Percentiles rank a stretch among this genome's conserved stretches.
phyloP scores from a whole-genome alignment of 805 yeast species.

The Saturnispora halmiae region DNA sequence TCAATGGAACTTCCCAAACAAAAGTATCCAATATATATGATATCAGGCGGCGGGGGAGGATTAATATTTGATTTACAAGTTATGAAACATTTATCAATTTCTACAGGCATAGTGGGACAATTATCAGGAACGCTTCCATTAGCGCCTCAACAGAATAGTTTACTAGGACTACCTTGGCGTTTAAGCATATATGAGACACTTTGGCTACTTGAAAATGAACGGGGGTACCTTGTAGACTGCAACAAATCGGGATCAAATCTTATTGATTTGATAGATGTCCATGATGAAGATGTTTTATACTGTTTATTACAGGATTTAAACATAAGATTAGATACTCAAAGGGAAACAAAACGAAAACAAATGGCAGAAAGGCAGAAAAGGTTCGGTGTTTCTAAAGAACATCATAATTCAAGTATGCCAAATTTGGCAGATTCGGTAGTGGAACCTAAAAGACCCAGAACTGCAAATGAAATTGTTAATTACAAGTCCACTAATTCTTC shows the following conservation, averaged over 20 bases:
- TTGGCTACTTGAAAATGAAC: slow-evolving; percentile 41
- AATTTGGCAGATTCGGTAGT: slow-evolving; percentile 11
- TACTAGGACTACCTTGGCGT: slow-evolving; percentile 74
- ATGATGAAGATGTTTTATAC: slow-evolving; percentile 4
- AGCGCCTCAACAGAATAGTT: slow-evolving; percentile 91
- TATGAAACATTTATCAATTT: slow-evolving; percentile 44
- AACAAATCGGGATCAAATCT: slow-evolving; percentile 1
- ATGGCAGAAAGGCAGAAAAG: slow-evolving; percentile 13
- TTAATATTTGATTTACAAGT: slow-evolving; percentile 51
- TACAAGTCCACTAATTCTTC: background rate
- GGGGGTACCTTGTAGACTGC: slow-evolving; percentile 14
- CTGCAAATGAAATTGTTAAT: background rate
- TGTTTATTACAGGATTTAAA: slow-evolving; percentile 10
- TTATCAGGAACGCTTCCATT: slow-evolving; percentile 75
- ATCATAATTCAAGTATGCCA: slow-evolving; percentile 14
- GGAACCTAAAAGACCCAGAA: slow-evolving; percentile 6
- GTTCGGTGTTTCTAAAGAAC: slow-evolving; percentile 8
- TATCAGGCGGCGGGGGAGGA: slow-evolving; percentile 8
- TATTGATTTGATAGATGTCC: background rate
- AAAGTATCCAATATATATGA: background rate
- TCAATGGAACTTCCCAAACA: background rate
- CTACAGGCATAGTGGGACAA: slow-evolving; percentile 62
- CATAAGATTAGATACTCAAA: slow-evolving; percentile 9
- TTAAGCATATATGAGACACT: slow-evolving; percentile 64
- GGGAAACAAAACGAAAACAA: slow-evolving; percentile 12